Evolutionary conservation across 768 basidiomycete genomes (phyloP), one percentile per base, ranked within the genome.

Genomic region (Tricholoma saponaceum): DNA sequence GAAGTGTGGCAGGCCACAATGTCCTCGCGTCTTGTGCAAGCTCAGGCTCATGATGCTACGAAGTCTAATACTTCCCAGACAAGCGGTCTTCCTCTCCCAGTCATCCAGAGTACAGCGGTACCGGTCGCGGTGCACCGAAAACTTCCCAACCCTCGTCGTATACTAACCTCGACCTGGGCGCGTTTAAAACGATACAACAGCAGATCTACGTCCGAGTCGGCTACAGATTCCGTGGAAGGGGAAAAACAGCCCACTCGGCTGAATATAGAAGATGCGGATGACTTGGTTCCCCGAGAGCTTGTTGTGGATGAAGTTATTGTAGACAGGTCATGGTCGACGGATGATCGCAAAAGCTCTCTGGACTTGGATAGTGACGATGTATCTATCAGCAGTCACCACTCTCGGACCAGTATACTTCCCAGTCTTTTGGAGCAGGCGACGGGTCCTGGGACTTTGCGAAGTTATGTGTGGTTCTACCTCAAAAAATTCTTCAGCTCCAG

Each of bases 241-340:
- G 41, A 20, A 13, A 37, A 37, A 20, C 16, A 8, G 3, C 6
- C n/a, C 18, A 18, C n/a, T 9, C 41, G 41, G 18, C 41, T 4
- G n/a, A 20, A 7, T 16, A 20, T 20, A 18, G 18, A 18, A 8
- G 41, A 13, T 20, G 41, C 18, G 18, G 41, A 43, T 43, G 41
- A 16, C 41, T 16, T n/a, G 14, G n/a, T 41, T 41, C 3, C 39
- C 4, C 4, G n/a, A 3, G n/a, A 18, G n/a, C n/a, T n/a, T 18
- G n/a, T 6, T 20, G 77, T 84, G 5, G 79, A 85, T 64, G 81
- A 83, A 71, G 76, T 86, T 44, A 76, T 86, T 51, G 83, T 85
- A 18, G 83, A 86, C 61, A 75, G 81, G 54, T 74, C 76, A 46
- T 82, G 79, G 81, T 66, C 74, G 22, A 43, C 18, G 6, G 74